Conservation (phyloP, 208 protist genomes). For the Leishmania turanica region DNA sequence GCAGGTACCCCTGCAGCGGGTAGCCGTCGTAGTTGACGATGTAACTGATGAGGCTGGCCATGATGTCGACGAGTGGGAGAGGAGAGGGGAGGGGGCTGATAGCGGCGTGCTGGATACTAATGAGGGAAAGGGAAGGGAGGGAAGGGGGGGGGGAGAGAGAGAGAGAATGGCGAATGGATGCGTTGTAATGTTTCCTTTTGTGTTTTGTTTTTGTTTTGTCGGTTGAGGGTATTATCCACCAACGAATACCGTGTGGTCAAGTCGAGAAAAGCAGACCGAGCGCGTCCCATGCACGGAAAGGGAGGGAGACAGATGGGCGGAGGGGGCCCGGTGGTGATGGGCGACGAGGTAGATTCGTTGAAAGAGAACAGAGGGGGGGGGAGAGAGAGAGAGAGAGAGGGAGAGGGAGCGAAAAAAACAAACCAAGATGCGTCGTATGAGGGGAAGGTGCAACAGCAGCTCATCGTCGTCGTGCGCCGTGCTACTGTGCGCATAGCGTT, state of each 20-base stretch:
- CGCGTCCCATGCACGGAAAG: not conserved
- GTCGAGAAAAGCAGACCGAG: not conserved
- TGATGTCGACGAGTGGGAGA: conserved; percentile 1
- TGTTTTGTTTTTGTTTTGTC: too few species aligned
- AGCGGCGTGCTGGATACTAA: not conserved
- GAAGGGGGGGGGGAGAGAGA: too few species aligned
- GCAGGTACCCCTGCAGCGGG: conserved; percentile 39
- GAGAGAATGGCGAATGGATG: not conserved
- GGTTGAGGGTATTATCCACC: not conserved
- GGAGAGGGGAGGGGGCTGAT: not conserved
- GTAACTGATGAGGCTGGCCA: conserved; percentile 31
- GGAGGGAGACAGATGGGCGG: not conserved
- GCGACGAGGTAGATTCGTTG: not conserved
- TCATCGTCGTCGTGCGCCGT: not conserved
- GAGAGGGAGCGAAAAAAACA: not conserved
- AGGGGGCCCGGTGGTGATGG: not conserved
- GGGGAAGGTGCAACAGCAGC: not conserved
- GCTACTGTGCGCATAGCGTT: not conserved
- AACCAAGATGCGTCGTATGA: not conserved
- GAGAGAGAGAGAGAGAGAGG: not conserved
- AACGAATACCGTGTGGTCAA: not conserved
- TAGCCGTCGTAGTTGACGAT: conserved; percentile 45
- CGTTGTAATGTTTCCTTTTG: not conserved
- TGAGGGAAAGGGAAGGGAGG: not conserved
- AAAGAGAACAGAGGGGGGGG: not conserved